phyloP scores from a whole-genome alignment of 1,139 yeast species.

The Pichia sp. region DNA sequence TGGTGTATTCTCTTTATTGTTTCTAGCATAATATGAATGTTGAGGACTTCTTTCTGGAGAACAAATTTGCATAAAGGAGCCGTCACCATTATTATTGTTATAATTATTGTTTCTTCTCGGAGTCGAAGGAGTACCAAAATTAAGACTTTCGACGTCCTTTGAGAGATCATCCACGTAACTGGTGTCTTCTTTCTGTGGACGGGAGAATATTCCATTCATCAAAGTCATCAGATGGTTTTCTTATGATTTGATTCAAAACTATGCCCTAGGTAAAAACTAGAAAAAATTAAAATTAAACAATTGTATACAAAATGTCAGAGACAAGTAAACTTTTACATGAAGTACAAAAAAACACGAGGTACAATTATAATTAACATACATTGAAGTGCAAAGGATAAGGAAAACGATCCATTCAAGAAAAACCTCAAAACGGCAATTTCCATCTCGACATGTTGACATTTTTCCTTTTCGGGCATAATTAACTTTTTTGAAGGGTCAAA shows the following conservation, averaged over 20 bases:
- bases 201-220: constrained; percentile 27
- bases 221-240: constrained; percentile 19
- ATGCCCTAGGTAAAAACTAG: too few relatives aligned
- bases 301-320: too few relatives aligned
- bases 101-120: constrained; percentile 15
- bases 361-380: too few relatives aligned
- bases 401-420: too few relatives aligned
- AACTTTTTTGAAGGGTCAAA: background rate
- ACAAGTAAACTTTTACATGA: too few relatives aligned
- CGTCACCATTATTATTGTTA: constrained; percentile 9
- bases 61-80: constrained; percentile 28
- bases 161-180: constrained; percentile 29
- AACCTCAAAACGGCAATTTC: background rate
- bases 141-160: constrained; percentile 28
- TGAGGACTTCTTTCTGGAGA: constrained; percentile 26
- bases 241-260: background rate
- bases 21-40: background rate
- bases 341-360: too few relatives aligned
- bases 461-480: constrained; percentile 3
- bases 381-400: too few relatives aligned
- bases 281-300: too few relatives aligned
- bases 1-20: constrained; percentile 35
- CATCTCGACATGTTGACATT: constrained; percentile 6
- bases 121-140: constrained; percentile 26
- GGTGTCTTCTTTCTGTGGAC: constrained; percentile 23